Percentiles rank a stretch among this genome's conserved stretches.
Conservation (phyloP, 1,284 basidiomycete species). For the Sporisorium graminicola region DNA sequence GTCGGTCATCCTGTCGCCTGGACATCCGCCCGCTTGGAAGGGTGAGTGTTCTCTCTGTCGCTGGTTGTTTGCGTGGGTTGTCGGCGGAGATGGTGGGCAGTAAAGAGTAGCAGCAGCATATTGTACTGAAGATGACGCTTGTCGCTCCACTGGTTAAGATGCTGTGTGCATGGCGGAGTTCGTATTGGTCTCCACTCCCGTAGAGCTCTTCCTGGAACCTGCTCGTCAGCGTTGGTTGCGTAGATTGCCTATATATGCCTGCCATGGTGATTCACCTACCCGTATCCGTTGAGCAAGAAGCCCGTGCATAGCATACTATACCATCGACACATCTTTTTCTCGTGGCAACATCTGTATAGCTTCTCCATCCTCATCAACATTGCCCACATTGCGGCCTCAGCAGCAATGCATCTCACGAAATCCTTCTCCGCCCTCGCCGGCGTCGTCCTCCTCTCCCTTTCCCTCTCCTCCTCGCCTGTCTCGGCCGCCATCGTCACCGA, state of each 20-base stretch:
- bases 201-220: not conserved
- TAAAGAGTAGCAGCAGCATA: not conserved
- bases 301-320: not conserved
- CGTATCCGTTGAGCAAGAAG: not conserved
- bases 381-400: not conserved
- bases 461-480: conserved; percentile 1
- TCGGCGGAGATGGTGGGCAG: not conserved
- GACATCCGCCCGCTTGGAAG: too few species aligned
- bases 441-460: conserved; percentile 16
- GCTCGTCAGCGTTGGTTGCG: not conserved
- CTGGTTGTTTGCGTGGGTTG: not conserved
- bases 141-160: not conserved
- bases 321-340: not conserved
- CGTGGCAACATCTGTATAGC: not conserved
- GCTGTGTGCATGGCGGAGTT: not conserved
- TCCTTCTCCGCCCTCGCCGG: conserved; percentile 23
- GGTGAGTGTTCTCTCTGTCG: not conserved
- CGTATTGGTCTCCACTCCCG: not conserved
- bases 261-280: not conserved
- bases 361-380: not conserved
- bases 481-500: conserved; percentile 28
- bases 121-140: not conserved
- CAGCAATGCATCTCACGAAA: conserved; percentile 25
- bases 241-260: not conserved
- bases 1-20: too few species aligned